These are phyloP conservation scores for Schizophyllum amplum DNA, from an alignment of 1,284 basidiomycete species.

Conservation along the genomic window DNA sequence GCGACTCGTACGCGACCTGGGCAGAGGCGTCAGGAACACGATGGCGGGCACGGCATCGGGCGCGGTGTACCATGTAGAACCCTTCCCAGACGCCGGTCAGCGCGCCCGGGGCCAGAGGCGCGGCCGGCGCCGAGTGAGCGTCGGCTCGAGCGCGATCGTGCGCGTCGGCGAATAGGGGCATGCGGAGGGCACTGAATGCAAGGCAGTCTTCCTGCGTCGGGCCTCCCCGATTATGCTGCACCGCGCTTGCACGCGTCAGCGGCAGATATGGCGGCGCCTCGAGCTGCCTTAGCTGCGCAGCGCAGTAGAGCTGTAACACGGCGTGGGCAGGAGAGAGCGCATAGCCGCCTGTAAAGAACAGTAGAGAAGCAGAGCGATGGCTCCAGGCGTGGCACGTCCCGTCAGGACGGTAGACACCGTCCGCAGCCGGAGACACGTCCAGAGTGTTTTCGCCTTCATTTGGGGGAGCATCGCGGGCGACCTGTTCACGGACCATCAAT, in stretches of 20 bases:
- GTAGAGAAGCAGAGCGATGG: too few species aligned
- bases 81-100: slow-evolving; percentile 53
- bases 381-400: too few species aligned
- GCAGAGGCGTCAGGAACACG: background rate
- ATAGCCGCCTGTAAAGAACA: too few species aligned
- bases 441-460: too few species aligned
- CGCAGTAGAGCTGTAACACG: too few species aligned
- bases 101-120: slow-evolving; percentile 29
- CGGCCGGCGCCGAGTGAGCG: slow-evolving; percentile 4
- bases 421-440: too few species aligned
- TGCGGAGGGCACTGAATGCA: slow-evolving; percentile 27
- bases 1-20: background rate
- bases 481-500: too few species aligned
- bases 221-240: slow-evolving; percentile 31
- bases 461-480: too few species aligned
- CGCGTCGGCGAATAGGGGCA: background rate
- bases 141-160: slow-evolving; percentile 4
- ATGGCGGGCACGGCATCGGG: slow-evolving; percentile 3
- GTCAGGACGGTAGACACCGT: too few species aligned
- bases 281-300: background rate
- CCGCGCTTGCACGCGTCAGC: slow-evolving; percentile 32
- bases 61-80: slow-evolving; percentile 36
- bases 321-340: background rate
- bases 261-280: slow-evolving; percentile 15
- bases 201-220: slow-evolving; percentile 45